phyloP scores from a whole-genome alignment of 768 basidiomycete genomes.

The Boletus reticulatus region DNA sequence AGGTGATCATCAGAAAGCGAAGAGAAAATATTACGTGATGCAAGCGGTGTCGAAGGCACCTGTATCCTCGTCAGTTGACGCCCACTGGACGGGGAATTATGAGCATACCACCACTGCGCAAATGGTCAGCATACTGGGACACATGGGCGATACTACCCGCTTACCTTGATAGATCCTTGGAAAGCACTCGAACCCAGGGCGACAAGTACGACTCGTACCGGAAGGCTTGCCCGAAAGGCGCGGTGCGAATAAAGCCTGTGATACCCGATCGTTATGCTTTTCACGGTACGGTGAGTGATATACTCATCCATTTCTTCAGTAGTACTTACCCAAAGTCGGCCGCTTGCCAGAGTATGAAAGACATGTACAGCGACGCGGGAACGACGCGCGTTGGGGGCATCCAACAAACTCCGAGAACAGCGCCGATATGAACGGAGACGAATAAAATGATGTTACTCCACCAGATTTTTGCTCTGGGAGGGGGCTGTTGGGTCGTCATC shows the following conservation, averaged over 20 bases:
- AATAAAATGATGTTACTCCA: constrained; percentile 3
- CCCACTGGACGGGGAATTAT: background rate
- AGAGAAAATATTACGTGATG: constrained; percentile 3
- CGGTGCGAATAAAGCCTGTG: constrained; percentile 11
- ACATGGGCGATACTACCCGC: background rate
- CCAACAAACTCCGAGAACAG: too few relatives aligned
- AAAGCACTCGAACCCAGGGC: background rate
- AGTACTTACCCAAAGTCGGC: constrained; percentile 9
- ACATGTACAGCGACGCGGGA: constrained; percentile 3
- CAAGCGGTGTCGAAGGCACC: constrained; percentile 13
- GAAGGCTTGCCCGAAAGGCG: background rate
- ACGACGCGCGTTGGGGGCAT: constrained; percentile 2
- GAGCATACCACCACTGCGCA: constrained; percentile 3
- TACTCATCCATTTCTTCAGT: background rate
- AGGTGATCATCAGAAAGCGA: background rate
- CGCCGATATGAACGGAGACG: constrained; percentile 4
- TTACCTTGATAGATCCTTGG: constrained; percentile 11
- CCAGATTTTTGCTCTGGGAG: constrained; percentile 1
- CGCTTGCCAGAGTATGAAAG: constrained; percentile 7
- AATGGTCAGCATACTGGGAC: too few relatives aligned
- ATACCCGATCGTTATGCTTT: constrained; percentile 12
- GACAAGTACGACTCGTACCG: constrained; percentile 1
- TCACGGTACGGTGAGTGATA: background rate
- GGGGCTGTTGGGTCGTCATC: background rate
- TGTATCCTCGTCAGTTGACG: background rate